phyloP scores from a whole-genome alignment of 805 yeast species.

The Sugiyamaella smithiae region DNA sequence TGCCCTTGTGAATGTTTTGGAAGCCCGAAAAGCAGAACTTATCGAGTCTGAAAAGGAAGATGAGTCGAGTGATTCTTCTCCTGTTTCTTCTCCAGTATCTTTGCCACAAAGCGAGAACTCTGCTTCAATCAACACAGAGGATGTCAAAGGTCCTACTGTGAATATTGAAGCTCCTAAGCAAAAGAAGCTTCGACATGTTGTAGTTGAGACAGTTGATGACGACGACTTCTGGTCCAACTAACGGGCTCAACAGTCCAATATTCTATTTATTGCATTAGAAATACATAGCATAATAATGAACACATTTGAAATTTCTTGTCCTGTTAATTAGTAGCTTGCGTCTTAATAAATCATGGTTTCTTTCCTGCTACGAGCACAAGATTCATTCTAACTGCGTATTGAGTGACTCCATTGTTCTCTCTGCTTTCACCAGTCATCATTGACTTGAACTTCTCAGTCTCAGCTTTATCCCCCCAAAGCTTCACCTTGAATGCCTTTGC shows the following conservation, averaged over 20 bases:
- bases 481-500: slow-evolving; percentile 10
- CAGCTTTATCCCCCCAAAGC: slow-evolving; percentile 13
- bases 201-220: slow-evolving; percentile 24
- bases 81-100: too few species aligned
- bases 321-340: not conserved
- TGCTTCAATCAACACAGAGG: too few species aligned
- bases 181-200: slow-evolving; percentile 15
- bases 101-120: too few species aligned
- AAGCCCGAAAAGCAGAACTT: slow-evolving; percentile 12
- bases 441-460: not conserved
- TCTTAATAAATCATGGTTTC: not conserved
- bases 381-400: slow-evolving; percentile 6
- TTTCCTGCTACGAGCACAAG: slow-evolving; percentile 17
- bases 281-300: too few species aligned
- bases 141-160: too few species aligned
- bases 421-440: slow-evolving; percentile 8
- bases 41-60: slow-evolving; percentile 12
- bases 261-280: too few species aligned
- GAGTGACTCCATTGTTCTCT: slow-evolving; percentile 8
- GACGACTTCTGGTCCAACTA: slow-evolving; percentile 20
- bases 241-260: not conserved
- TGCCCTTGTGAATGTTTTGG: slow-evolving; percentile 19
- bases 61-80: not conserved
- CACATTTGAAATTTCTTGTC: too few species aligned
- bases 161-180: too few species aligned